Evolutionary conservation across 345 rosid genomes (phyloP), one percentile per base, ranked within the genome.

Genomic region (Lumnitzera racemosa): DNA sequence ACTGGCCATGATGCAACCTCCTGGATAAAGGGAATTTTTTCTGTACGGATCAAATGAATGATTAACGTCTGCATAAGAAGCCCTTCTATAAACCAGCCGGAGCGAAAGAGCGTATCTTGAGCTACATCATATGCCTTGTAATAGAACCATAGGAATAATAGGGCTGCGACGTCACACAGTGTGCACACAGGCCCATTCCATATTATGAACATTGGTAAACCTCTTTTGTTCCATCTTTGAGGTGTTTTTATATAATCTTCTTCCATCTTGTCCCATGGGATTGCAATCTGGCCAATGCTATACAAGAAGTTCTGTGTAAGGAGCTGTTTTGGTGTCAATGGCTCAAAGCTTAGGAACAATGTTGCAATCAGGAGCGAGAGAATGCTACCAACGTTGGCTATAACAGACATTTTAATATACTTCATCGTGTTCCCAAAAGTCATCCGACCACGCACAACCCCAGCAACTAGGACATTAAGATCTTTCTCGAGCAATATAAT

Each of bases 201-300:
- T 46, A 83, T 24, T 50, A 80, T 74, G 79, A 86, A 86, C 77
- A 60, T 53, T 0, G 87, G 81, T 24, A 83, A 61, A 36, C 70
- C 79, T 69, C 76, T 67, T 43, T 59, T 62, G 1, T 81, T 68
- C 85, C 85, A 83, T 55, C 61, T 72, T 53, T 68, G 87, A 2
- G 92, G 92, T 23, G 51, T 71, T 75, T 73, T 81, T 13, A 81
- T 73, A 49, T 70, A 75, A 20, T 83, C 87, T 63, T 81, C 89
- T 66, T 78, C 89, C 79, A 86, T 65, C 36, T 74, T 83, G 71
- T 86, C 89, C 92, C 89, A 83, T 31, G 92, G 89, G 29, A 86
- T 83, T 2, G 85, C 82, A 11, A 81, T 77, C 73, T 83, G 87
- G 10, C 89, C 85, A 0, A 81, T 70, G 51, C 85, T 76, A 48